Base-by-base conservation (phyloP, 441 rosid species). In the Rhodomyrtus psidioides region DNA sequence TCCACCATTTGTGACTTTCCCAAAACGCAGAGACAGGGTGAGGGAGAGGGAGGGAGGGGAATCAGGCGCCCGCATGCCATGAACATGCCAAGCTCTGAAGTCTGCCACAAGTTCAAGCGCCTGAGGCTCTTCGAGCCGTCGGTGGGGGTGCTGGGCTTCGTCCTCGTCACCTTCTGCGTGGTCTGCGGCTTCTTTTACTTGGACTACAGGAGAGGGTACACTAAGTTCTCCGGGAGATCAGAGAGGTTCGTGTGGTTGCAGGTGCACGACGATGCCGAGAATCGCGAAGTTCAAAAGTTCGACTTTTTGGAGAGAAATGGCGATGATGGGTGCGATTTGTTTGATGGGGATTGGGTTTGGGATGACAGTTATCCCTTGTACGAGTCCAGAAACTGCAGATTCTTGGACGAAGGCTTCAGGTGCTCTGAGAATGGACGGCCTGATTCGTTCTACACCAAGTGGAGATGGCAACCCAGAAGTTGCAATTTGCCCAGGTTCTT, bases 21-120 rank as follows among this genome's bases (percentile, higher is more conserved):
- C 34, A 34, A 34, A 34, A 34, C 34, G 34, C 34, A 34, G 34
- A 34, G 34, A 34, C 34, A 34, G 34, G 34, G 34, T 34, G 34
- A 34, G 34, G 34, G 34, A 34, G 34, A 34, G 34, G 4, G 34
- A 34, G 34, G 34, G 34, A 34, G 34, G 34, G 34, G 34, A 34
- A 34, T 34, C 34, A 34, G 34, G 4, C n/a, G 87, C 92, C 88
- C 88, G 88, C 92, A 92, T 57, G 94, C 91, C 15, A 84, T 92
- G 56, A 91, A 55, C 27, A 19, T 55, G 19, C 56, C 59, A 10
- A 21, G 59, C 46, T 16, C 59, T 39, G 49, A 34, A 1, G 19
- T 70, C 79, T 70, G 51, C 79, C 49, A 91, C 92, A 93, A 93
- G 92, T 87, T 97, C 79, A 70, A 70, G 27, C 79, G 79, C 79